Conservation (phyloP, 2,329 filamentous ascomycete species). For the Fusarium circinatum region DNA sequence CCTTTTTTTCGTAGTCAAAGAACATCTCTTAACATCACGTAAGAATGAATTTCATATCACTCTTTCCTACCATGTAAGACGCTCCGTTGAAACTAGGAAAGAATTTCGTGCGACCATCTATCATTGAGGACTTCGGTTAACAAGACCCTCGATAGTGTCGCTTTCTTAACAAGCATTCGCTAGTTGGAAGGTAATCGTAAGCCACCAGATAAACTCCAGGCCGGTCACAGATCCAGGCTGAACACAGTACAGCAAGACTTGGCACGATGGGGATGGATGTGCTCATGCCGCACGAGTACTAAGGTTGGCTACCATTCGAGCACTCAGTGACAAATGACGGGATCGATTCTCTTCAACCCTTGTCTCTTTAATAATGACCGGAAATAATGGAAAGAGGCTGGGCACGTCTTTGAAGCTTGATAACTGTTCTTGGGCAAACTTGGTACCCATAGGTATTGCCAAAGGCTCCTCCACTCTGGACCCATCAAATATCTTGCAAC, state of each 20-base stretch:
- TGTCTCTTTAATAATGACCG: too few relatives aligned
- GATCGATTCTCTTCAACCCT: rapidly evolving
- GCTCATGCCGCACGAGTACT: neutral
- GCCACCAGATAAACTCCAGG: neutral
- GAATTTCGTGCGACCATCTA: neutral
- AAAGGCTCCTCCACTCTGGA: neutral
- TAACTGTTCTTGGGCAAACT: neutral
- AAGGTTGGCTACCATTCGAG: neutral
- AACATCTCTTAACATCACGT: neutral
- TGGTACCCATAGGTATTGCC: neutral
- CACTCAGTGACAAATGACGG: neutral
- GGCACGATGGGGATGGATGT: rapidly evolving
- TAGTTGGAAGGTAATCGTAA: rapidly evolving
- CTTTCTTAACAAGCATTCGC: neutral
- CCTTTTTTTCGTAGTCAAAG: neutral
- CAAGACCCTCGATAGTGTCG: rapidly evolving
- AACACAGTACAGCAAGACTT: neutral
- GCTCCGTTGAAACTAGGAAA: neutral
- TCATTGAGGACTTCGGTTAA: rapidly evolving
- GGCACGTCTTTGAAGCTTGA: neutral
- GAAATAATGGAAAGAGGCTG: rapidly evolving
- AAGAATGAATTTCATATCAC: neutral
- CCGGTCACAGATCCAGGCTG: rapidly evolving
- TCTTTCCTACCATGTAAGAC: neutral
- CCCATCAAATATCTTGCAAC: rapidly evolving